phyloP scores from a whole-genome alignment of 2,329 filamentous ascomycete species.

The Malbranchea cinnamomea region DNA sequence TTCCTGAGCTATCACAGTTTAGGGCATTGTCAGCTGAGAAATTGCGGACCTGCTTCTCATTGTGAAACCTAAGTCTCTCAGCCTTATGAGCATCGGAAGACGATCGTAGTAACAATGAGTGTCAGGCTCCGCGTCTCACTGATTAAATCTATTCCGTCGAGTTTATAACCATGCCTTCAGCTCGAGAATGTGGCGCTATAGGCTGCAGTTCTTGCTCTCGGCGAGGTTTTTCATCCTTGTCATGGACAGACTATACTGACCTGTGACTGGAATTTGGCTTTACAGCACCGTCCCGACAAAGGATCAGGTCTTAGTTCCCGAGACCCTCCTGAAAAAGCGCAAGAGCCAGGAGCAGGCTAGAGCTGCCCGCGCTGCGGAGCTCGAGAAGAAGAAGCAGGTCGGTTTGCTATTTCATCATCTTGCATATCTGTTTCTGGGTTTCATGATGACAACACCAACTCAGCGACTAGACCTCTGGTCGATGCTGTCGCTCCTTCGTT shows the following conservation, averaged over 20 bases:
- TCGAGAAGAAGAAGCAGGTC: slow-evolving; percentile 84
- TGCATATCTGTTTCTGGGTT: slow-evolving; percentile 5
- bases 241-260: slow-evolving; percentile 69
- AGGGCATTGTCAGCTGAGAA: slow-evolving; percentile 70
- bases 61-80: slow-evolving; percentile 11
- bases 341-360: slow-evolving; percentile 99
- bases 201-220: slow-evolving; percentile 81
- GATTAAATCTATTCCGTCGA: slow-evolving; percentile 70
- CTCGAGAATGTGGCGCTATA: slow-evolving; percentile 80
- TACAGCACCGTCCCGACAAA: slow-evolving; percentile 78
- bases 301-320: slow-evolving; percentile 92
- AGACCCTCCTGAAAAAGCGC: slow-evolving; percentile 99
- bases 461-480: slow-evolving; percentile 87
- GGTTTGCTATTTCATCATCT: slow-evolving; percentile 26
- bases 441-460: slow-evolving; percentile 77
- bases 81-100: not conserved
- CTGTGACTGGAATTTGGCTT: slow-evolving; percentile 15
- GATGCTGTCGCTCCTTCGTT: slow-evolving; percentile 78
- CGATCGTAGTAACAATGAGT: not conserved
- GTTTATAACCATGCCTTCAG: slow-evolving; percentile 51
- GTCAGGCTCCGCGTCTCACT: slow-evolving; percentile 38
- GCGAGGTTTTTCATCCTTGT: slow-evolving; percentile 54
- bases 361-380: slow-evolving; percentile 66
- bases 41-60: too few relatives aligned
- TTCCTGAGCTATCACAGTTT: slow-evolving; percentile 37